These are phyloP conservation scores for Clonostachys byssicola DNA, from an alignment of 2,329 filamentous ascomycete genomes.

Conservation along the genomic window DNA sequence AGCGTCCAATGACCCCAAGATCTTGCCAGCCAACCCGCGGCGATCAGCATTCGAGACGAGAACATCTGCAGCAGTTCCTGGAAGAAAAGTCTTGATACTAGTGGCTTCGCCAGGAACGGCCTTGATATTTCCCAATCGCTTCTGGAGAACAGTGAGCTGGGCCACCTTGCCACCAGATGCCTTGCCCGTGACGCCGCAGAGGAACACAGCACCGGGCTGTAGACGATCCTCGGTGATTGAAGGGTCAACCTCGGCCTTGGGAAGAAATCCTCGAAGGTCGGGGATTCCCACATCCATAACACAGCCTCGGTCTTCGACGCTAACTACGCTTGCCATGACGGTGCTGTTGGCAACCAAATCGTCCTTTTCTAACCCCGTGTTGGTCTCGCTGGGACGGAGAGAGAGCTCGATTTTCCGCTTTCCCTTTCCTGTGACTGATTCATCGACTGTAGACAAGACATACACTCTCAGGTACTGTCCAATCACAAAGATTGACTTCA, in stretches of 20 bases:
- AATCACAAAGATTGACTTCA: slow-evolving; percentile 70
- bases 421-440: slow-evolving; percentile 54
- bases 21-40: slow-evolving; percentile 79
- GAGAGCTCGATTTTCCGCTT: slow-evolving; percentile 87
- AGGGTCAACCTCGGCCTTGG: slow-evolving; percentile 72
- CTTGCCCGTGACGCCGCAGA: slow-evolving; percentile 76
- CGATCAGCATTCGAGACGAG: slow-evolving; percentile 72
- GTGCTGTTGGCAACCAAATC: slow-evolving; percentile 73
- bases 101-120: slow-evolving; percentile 71
- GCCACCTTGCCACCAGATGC: slow-evolving; percentile 76
- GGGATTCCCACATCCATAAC: slow-evolving; percentile 87
- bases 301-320: slow-evolving; percentile 93
- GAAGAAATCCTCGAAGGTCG: slow-evolving; percentile 75
- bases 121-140: slow-evolving; percentile 63
- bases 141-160: slow-evolving; percentile 74
- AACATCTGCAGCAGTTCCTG: slow-evolving; percentile 85
- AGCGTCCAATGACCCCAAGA: slow-evolving; percentile 87
- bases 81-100: slow-evolving; percentile 84
- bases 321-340: slow-evolving; percentile 82
- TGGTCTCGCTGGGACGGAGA: slow-evolving; percentile 73
- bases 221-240: slow-evolving; percentile 62
- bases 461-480: slow-evolving; percentile 87
- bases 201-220: slow-evolving; percentile 77
- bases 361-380: slow-evolving; percentile 67
- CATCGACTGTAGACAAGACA: slow-evolving; percentile 74